Evolutionary conservation across 23 red algal species (phyloP), one percentile per base, ranked within the genome.

Genomic region (Gracilaria domingensis): DNA sequence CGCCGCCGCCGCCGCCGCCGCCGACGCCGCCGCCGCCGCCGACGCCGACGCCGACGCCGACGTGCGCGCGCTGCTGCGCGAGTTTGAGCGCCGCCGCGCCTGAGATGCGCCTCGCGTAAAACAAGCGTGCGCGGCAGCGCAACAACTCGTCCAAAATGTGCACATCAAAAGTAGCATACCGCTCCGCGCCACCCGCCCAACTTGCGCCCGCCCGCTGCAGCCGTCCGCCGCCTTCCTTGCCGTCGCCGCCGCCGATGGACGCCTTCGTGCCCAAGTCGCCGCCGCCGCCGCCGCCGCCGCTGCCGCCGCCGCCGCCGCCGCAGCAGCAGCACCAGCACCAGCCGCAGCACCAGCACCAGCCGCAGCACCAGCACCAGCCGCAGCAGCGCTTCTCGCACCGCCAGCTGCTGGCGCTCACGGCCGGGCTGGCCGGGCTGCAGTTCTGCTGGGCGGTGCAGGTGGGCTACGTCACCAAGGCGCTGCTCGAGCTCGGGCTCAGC

Each of bases 381-480:
- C 4, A 20, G 8, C 23, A 34, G 64, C 72, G 39, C 72, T 25
- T 49, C 12, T 38, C 79, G 4, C 79, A 82, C 28, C 24, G 32
- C 8, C 79, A 82, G 58, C 56, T 91, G 14, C 54, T 93, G 26
- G 36, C 38, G 1, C 59, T 93, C 16, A 62, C 90, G 26, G 26
- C 23, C 48, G 90, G 80, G 24, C 90, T 93, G 1, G 74, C 78
- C 0, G 96, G 96, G 28, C 35, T 98, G 16, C 96, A 98, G 84
- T 88, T 92, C 58, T 86, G 80, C 64, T 98, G 96, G 96, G 92
- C 92, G 57, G 90, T 98, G 35, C 96, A 98, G 75, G 58, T 92
- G 58, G 96, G 96, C 24, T 88, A 89, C 58, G 91, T 92, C 39
- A 98, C 96, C 32, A 87, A 85, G 73, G 71, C 83, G 51, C 75